Percentiles rank a stretch among this genome's conserved stretches.
phyloP scores from a whole-genome alignment of 1,139 yeast species.

The Blastobotrys buckinghamii region DNA sequence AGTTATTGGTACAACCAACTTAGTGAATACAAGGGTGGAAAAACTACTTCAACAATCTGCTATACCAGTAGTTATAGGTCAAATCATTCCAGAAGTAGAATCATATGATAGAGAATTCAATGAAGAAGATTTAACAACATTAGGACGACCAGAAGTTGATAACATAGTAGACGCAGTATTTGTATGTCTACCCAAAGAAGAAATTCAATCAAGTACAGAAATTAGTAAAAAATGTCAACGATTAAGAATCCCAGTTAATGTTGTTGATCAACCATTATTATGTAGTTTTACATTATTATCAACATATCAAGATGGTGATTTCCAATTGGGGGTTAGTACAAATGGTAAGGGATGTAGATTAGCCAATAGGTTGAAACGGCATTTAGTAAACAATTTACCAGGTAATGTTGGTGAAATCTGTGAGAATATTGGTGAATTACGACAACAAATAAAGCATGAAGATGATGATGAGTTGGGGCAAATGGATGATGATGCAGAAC shows the following conservation, averaged over 20 bases:
- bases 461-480: constrained; percentile 40
- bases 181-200: constrained; percentile 40
- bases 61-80: constrained; percentile 42
- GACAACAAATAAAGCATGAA: constrained; percentile 50
- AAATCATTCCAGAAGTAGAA: constrained; percentile 4
- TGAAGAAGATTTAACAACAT: constrained; percentile 40
- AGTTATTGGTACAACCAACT: constrained; percentile 54
- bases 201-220: constrained; percentile 27
- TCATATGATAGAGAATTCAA: constrained; percentile 36
- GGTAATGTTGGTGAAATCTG: constrained; percentile 64
- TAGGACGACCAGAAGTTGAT: constrained; percentile 63
- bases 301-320: constrained; percentile 61
- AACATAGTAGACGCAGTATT: constrained; percentile 69
- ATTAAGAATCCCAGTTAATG: constrained; percentile 74
- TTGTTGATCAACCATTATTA: constrained; percentile 62
- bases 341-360: constrained; percentile 86
- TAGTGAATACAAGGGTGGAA: constrained; percentile 46
- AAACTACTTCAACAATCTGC: constrained; percentile 55
- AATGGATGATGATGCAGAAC: constrained; percentile 66
- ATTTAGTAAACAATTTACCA: constrained; percentile 62
- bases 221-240: constrained; percentile 48
- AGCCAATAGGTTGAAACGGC: constrained; percentile 75
- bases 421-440: constrained; percentile 58
- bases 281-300: constrained; percentile 78
- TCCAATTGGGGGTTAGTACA: constrained; percentile 81